These are phyloP conservation scores for Phytopythium aichiense DNA, from an alignment of 352 stramenopile species.

Conservation along the genomic window DNA sequence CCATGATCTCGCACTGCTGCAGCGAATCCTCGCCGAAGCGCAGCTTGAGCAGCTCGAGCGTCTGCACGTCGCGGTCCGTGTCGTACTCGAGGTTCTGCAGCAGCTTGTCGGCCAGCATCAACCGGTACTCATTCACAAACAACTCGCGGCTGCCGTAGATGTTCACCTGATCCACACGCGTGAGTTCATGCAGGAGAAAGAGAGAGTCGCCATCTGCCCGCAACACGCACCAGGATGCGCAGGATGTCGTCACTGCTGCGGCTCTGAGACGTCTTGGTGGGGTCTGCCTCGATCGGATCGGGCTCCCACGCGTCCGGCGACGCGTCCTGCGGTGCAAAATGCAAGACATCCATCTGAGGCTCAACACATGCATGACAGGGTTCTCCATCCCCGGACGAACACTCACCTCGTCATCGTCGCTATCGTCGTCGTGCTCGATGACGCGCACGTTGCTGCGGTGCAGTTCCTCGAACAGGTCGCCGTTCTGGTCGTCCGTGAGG, in stretches of 20 bases:
- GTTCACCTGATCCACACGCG: conserved; percentile 50
- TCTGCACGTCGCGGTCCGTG: conserved; percentile 93
- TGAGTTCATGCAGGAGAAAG: not conserved
- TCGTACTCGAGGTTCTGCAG: conserved; percentile 92
- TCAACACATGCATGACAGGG: too few species aligned
- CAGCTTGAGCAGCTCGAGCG: conserved; percentile 96
- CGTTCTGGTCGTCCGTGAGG: conserved; percentile 86
- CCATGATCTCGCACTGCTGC: conserved; percentile 97
- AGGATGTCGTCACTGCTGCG: conserved; percentile 93
- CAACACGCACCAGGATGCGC: conserved; percentile 84
- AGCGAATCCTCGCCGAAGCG: conserved; percentile 94
- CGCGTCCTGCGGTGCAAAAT: conserved; percentile 33
- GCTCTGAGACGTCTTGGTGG: conserved; percentile 75
- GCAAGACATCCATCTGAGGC: not conserved
- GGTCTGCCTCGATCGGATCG: conserved; percentile 78
- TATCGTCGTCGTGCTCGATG: conserved; percentile 91
- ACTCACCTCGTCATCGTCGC: conserved; percentile 90
- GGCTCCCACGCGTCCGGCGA: conserved; percentile 90
- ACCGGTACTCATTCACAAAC: conserved; percentile 98
- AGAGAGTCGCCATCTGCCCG: not conserved
- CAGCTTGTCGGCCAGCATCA: conserved; percentile 97
- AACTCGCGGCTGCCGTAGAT: conserved; percentile 98
- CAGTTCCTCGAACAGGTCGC: conserved; percentile 96
- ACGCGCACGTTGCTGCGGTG: conserved; percentile 88
- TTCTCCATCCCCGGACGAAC: not conserved